Base-by-base conservation (phyloP, 2,329 filamentous ascomycete genomes). In the Colletotrichum acutatum region DNA sequence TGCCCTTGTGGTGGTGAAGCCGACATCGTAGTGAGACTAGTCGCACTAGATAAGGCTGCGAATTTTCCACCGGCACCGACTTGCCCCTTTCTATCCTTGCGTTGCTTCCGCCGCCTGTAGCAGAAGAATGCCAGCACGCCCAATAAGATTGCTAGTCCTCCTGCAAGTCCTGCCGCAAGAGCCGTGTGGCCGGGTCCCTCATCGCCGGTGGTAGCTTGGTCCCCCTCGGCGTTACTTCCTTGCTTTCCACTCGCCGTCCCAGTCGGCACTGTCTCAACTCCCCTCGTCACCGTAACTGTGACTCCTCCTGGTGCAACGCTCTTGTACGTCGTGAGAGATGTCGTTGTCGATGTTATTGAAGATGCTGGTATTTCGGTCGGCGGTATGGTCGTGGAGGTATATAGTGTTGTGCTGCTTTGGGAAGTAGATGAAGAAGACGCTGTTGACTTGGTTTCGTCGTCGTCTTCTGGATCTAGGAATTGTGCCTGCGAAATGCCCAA, bases 401-500 rank as follows among this genome's bases (percentile, higher is more conserved):
- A 34, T 14, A 64, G 56, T 9, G 59, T 57, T 28, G 66, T 68
- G 58, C 34, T 68, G 7, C 22, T 37, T n/a, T 49, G 42, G 9
- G 19, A 22, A 49, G 34, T 28, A 63, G 42, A 59, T 52, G 0
- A 59, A 26, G 59, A 61, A 30, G 37, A 42, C 19, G 60, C 28
- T 7, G 32, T 61, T 22, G 66, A 64, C n/a, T 63, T 14, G 76
- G 58, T n/a, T 59, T 74, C 42, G 62, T 76, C 16, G 75, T 69
- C 14, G 37, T 59, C 62, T 5, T 57, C 71, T 22, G 66, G 46
- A 5, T 56, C 32, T 60, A 87, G 68, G 72, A 87, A 89, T n/a
- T 84, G 80, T 22, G 79, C 75, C 76, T 85, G 79, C 12, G 80
- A 80, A 0, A 90, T 77, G 28, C 76, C 78, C 28, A 90, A 77